phyloP scores from a whole-genome alignment of 331 rosid species.

The Pyracantha coccinea region DNA sequence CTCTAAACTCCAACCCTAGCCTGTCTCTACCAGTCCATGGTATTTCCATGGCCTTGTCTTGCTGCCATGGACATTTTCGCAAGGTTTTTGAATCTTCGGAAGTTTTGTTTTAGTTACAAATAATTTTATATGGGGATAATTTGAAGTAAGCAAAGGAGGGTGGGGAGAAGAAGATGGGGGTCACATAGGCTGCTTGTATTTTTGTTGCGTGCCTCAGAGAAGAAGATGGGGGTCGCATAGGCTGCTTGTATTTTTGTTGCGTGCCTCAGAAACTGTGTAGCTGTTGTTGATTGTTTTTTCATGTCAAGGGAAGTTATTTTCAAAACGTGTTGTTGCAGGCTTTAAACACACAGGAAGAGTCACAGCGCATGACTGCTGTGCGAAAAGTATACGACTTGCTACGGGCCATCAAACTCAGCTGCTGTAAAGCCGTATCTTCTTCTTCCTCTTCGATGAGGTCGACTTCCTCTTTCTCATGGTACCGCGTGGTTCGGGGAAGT shows the following conservation, averaged over 20 bases:
- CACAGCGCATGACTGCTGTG: conserved; percentile 79
- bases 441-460: too few relatives aligned
- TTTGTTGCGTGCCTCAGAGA: background rate
- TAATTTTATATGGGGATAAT: background rate
- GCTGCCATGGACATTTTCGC: background rate
- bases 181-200: background rate
- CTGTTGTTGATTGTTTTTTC: conserved; percentile 4
- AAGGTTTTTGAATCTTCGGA: background rate
- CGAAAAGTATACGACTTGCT: conserved; percentile 75
- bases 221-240: background rate
- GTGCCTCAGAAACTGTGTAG: too few relatives aligned
- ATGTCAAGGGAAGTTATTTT: background rate
- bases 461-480: too few relatives aligned
- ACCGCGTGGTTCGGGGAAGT: too few relatives aligned
- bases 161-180: background rate
- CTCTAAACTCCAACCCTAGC: background rate
- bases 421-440: too few relatives aligned
- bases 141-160: background rate
- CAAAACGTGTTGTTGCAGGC: conserved; percentile 35
- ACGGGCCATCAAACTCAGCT: too few relatives aligned
- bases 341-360: conserved; percentile 61
- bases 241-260: background rate
- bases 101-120: background rate
- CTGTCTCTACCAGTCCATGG: background rate
- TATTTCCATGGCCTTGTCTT: background rate